Percentiles rank a stretch among this genome's conserved stretches.
Evolutionary conservation across 805 yeast species (phyloP).

Genomic region (Saccharomyces mikatae): DNA sequence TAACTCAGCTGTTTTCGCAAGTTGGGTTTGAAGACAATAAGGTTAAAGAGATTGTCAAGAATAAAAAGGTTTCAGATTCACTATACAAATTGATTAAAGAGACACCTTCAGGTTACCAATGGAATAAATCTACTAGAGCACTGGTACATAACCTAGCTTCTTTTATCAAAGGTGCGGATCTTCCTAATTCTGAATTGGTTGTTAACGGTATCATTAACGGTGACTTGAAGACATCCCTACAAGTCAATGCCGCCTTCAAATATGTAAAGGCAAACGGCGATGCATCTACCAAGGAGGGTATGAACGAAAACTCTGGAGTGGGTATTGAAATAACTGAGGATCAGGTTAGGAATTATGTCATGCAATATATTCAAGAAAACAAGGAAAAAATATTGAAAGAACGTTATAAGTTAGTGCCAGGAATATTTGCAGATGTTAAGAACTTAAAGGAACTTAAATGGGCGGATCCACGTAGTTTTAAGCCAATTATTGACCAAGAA

Average conservation of each 20-base stretch:
- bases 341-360: slow-evolving; percentile 52
- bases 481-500: slow-evolving; percentile 77
- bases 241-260: slow-evolving; percentile 72
- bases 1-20: slow-evolving; percentile 28
- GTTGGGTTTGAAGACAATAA: slow-evolving; percentile 68
- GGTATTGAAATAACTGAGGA: slow-evolving; percentile 66
- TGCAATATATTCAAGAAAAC: slow-evolving; percentile 50
- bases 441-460: slow-evolving; percentile 70
- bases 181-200: slow-evolving; percentile 43
- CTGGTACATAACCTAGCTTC: slow-evolving; percentile 74
- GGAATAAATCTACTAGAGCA: slow-evolving; percentile 54
- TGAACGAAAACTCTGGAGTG: slow-evolving; percentile 68
- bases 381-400: slow-evolving; percentile 54
- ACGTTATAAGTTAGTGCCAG: slow-evolving; percentile 75
- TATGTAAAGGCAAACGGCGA: slow-evolving; percentile 51
- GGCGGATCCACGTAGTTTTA: slow-evolving; percentile 84
- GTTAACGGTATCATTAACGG: slow-evolving; percentile 57
- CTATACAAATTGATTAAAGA: slow-evolving; percentile 52
- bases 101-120: slow-evolving; percentile 25
- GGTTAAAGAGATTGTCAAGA: slow-evolving; percentile 72
- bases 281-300: slow-evolving; percentile 38
- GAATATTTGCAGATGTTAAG: slow-evolving; percentile 69
- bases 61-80: slow-evolving; percentile 73
- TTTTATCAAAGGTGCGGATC: slow-evolving; percentile 48
- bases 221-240: slow-evolving; percentile 57